Percentiles rank a stretch among this genome's conserved stretches.
phyloP scores from a whole-genome alignment of 352 stramenopile genomes.

The Globisporangium alternatum region DNA sequence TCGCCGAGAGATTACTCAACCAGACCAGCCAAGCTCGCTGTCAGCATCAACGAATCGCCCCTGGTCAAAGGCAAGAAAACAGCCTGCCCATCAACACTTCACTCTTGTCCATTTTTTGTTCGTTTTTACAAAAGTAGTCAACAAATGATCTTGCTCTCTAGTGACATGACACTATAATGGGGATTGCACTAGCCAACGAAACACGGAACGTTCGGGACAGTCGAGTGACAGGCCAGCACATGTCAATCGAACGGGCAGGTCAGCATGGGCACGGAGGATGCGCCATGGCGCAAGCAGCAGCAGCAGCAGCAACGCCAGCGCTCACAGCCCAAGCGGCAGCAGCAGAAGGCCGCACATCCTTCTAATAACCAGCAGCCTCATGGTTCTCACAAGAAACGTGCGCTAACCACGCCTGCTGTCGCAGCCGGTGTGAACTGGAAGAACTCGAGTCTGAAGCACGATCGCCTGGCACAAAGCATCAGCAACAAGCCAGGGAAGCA shows the following conservation, averaged over 20 bases:
- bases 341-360: background rate
- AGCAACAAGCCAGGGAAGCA: conserved; percentile 1
- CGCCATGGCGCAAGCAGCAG: background rate
- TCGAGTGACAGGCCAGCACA: background rate
- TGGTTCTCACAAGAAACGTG: background rate
- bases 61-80: background rate
- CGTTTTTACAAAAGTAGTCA: too few relatives aligned
- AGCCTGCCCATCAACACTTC: background rate
- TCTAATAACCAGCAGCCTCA: background rate
- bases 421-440: conserved; percentile 17
- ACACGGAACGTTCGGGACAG: background rate
- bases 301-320: background rate
- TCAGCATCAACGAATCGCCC: background rate
- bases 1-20: background rate
- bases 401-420: background rate
- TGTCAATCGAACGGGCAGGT: background rate
- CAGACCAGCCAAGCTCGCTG: background rate
- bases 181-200: background rate
- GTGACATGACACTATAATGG: background rate
- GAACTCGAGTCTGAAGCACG: conserved; percentile 3
- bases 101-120: too few relatives aligned
- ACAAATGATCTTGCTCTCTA: too few relatives aligned
- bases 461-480: background rate
- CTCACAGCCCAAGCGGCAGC: background rate
- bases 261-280: background rate